Percentiles rank a stretch among this genome's conserved stretches.
Evolutionary conservation across 2,329 filamentous ascomycete genomes (phyloP).

Genomic region (Fusarium coicis): DNA sequence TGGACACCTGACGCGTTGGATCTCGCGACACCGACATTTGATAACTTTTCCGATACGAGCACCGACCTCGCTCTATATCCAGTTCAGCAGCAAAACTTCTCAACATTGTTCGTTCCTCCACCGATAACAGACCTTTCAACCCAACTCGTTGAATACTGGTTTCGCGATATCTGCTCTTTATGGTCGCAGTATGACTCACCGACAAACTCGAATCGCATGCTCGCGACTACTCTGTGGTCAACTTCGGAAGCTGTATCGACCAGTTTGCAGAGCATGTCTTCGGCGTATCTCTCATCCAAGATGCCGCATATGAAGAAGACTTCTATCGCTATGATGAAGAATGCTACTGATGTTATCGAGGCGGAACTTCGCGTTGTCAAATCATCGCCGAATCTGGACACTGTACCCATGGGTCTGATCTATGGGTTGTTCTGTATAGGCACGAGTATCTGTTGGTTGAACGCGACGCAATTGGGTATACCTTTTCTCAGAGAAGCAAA

Average conservation of each 20-base stretch:
- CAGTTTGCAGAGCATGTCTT: slow-evolving; percentile 56
- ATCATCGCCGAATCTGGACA: slow-evolving; percentile 17
- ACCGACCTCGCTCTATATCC: slow-evolving; percentile 9
- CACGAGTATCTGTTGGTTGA: slow-evolving; percentile 54
- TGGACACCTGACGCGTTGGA: slow-evolving; percentile 18
- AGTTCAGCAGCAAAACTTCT: slow-evolving; percentile 13
- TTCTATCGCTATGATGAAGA: slow-evolving; percentile 48
- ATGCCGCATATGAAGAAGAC: slow-evolving; percentile 50
- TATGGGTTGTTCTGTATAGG: slow-evolving; percentile 54
- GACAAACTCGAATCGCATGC: slow-evolving; percentile 52
- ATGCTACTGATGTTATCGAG: slow-evolving; percentile 49
- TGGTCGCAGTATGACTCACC: slow-evolving; percentile 56
- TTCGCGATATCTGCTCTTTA: slow-evolving; percentile 52
- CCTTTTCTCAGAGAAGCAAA: slow-evolving; percentile 47
- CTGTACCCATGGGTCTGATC: slow-evolving; percentile 50
- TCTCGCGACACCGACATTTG: not conserved
- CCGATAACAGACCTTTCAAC: slow-evolving; percentile 36
- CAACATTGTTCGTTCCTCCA: slow-evolving; percentile 14
- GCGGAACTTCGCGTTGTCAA: slow-evolving; percentile 45
- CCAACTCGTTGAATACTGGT: slow-evolving; percentile 51
- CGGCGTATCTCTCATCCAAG: slow-evolving; percentile 49
- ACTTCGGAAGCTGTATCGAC: slow-evolving; percentile 52
- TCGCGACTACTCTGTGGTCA: slow-evolving; percentile 52
- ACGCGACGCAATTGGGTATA: slow-evolving; percentile 47
- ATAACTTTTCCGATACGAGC: not conserved